Evolutionary conservation across 176 grass and related monocot genomes (phyloP).

Genomic region (Aegilops bicornis): DNA sequence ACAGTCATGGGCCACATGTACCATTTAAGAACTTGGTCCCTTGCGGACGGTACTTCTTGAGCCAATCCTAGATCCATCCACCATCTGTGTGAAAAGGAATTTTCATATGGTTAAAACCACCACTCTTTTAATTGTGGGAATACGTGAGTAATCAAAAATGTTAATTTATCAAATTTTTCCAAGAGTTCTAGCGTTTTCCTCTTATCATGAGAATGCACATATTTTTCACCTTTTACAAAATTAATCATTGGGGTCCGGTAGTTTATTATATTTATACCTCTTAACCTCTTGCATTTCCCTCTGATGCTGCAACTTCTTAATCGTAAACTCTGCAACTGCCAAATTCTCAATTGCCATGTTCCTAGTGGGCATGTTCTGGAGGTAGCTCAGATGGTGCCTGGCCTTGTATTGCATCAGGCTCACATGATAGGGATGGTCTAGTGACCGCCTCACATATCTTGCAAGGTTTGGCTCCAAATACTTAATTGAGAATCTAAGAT

Average conservation of each 20-base stretch:
- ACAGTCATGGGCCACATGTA: constrained; percentile 45
- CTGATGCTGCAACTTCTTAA: constrained; percentile 47
- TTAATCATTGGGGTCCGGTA: not conserved
- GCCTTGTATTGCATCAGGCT: constrained; percentile 58
- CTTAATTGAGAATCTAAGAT: constrained; percentile 26
- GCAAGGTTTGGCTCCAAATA: constrained; percentile 21
- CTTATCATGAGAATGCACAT: not conserved
- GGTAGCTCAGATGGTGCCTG: constrained; percentile 47
- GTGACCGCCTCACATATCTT: constrained; percentile 35
- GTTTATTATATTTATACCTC: constrained; percentile 9
- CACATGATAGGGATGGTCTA: constrained; percentile 64
- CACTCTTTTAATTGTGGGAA: too few species aligned
- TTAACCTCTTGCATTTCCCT: constrained; percentile 41
- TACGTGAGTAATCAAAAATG: too few species aligned
- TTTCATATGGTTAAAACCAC: not conserved
- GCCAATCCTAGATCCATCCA: too few species aligned
- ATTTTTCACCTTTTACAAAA: too few species aligned
- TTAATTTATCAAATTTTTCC: too few species aligned
- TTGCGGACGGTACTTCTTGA: too few species aligned
- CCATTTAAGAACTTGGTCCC: constrained; percentile 39
- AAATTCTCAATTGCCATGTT: constrained; percentile 40
- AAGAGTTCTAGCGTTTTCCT: too few species aligned
- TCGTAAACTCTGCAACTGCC: constrained; percentile 40
- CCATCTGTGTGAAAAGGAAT: too few species aligned
- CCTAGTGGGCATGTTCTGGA: not conserved